Conservation (phyloP, 495 filamentous ascomycete genomes). For the Trichocladium uniseriatum region DNA sequence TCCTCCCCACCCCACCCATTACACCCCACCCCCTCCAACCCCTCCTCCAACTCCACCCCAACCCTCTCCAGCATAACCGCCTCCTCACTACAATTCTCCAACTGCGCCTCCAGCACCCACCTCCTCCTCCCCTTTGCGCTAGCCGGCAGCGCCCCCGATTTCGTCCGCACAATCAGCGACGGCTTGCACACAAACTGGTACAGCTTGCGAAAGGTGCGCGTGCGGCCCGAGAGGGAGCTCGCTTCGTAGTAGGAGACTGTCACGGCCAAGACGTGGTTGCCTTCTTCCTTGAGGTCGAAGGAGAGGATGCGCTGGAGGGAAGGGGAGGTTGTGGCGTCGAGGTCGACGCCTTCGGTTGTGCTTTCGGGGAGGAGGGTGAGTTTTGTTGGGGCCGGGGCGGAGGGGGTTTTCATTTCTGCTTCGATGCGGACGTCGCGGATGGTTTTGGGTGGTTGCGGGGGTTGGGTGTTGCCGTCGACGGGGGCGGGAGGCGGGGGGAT, state of each 20-base stretch:
- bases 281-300: slow-evolving; percentile 88
- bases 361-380: slow-evolving; percentile 9
- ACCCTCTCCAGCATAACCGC: slow-evolving; percentile 52
- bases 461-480: slow-evolving; percentile 2
- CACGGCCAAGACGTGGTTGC: slow-evolving; percentile 86
- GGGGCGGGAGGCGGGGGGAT: slow-evolving; percentile 28
- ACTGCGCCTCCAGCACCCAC: slow-evolving; percentile 77
- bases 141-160: slow-evolving; percentile 56
- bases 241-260: slow-evolving; percentile 80
- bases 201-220: slow-evolving; percentile 84
- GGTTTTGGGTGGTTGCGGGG: slow-evolving; percentile 37
- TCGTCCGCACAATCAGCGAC: slow-evolving; percentile 82
- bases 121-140: slow-evolving; percentile 18
- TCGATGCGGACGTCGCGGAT: slow-evolving; percentile 71
- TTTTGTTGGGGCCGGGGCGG: slow-evolving; percentile 24
- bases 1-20: slow-evolving; percentile 39
- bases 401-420: slow-evolving; percentile 90
- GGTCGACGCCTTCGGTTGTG: background rate
- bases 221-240: slow-evolving; percentile 55
- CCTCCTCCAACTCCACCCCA: slow-evolving; percentile 39
- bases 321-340: slow-evolving; percentile 40
- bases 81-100: slow-evolving; percentile 82
- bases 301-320: slow-evolving; percentile 75
- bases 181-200: slow-evolving; percentile 94
- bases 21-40: slow-evolving; percentile 38